phyloP scores from a whole-genome alignment of 140 eudicot species.

The Ambrosia hybrid region DNA sequence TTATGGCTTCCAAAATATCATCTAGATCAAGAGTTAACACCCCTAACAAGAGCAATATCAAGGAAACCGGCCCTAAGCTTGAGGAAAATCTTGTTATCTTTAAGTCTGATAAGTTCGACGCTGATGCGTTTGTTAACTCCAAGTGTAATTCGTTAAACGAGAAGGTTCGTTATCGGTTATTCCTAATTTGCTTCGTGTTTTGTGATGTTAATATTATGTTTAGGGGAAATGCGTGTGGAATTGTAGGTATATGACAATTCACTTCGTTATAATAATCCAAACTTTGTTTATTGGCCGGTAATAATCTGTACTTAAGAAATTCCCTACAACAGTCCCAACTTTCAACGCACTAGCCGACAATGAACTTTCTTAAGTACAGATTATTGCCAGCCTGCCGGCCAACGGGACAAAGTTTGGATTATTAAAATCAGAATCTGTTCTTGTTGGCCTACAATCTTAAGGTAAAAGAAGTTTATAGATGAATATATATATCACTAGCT shows the following conservation, averaged over 20 bases:
- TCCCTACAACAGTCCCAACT: too few relatives aligned
- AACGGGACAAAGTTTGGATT: too few relatives aligned
- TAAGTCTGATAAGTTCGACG: slow-evolving; percentile 85
- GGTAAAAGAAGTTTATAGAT: not conserved
- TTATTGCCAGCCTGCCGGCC: too few relatives aligned
- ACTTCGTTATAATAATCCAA: too few relatives aligned
- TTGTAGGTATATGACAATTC: not conserved
- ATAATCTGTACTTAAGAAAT: too few relatives aligned
- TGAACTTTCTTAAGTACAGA: too few relatives aligned
- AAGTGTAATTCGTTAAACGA: slow-evolving; percentile 87
- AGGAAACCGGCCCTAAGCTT: slow-evolving; percentile 61
- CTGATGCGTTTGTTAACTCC: slow-evolving; percentile 78
- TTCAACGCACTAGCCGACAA: too few relatives aligned
- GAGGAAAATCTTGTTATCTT: slow-evolving; percentile 86
- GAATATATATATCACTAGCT: not conserved
- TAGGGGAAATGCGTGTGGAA: not conserved
- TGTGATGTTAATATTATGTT: not conserved
- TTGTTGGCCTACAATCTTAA: slow-evolving; percentile 1
- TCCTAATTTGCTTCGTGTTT: not conserved
- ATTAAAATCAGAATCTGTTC: not conserved
- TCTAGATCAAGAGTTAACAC: slow-evolving; percentile 63
- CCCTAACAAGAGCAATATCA: slow-evolving; percentile 41
- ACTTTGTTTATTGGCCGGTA: too few relatives aligned
- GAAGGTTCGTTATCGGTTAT: slow-evolving; percentile 48
- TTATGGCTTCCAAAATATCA: slow-evolving; percentile 61